Conservation (phyloP, 805 yeast genomes). For the Spathaspora girioi region DNA sequence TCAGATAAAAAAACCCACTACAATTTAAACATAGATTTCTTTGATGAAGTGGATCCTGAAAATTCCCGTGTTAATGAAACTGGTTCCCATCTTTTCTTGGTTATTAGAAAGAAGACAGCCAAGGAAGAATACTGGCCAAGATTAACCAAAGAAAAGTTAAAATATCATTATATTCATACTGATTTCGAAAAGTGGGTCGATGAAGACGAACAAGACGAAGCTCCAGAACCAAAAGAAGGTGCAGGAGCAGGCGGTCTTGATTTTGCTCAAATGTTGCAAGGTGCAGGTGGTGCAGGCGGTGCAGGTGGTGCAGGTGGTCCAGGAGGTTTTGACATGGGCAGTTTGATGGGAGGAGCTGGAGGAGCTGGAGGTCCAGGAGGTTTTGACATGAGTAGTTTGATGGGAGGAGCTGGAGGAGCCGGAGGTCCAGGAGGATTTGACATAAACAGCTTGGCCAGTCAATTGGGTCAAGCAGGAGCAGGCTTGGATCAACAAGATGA, state of each 20-base stretch:
- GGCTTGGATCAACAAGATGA: conserved; percentile 19
- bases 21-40: conserved; percentile 70
- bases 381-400: conserved; percentile 10
- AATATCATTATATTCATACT: conserved; percentile 78
- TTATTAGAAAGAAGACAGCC: conserved; percentile 64
- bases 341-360: conserved; percentile 29
- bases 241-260: conserved; percentile 30
- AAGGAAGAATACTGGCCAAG: conserved; percentile 92
- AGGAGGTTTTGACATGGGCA: conserved; percentile 28
- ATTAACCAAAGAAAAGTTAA: conserved; percentile 80
- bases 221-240: conserved; percentile 43
- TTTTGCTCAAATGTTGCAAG: conserved; percentile 31
- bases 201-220: conserved; percentile 93
- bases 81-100: conserved; percentile 61
- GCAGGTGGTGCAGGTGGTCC: conserved; percentile 17
- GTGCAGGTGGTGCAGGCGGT: conserved; percentile 31
- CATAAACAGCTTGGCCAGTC: conserved; percentile 37
- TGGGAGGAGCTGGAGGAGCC: conserved; percentile 29
- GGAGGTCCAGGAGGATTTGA: conserved; percentile 25
- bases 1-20: conserved; percentile 50
- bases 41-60: conserved; percentile 65
- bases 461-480: conserved; percentile 38
- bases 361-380: conserved; percentile 25
- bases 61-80: conserved; percentile 50
- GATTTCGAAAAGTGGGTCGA: conserved; percentile 98